Base-by-base conservation (phyloP, 495 filamentous ascomycete genomes). In the Corynascus novoguineensis region DNA sequence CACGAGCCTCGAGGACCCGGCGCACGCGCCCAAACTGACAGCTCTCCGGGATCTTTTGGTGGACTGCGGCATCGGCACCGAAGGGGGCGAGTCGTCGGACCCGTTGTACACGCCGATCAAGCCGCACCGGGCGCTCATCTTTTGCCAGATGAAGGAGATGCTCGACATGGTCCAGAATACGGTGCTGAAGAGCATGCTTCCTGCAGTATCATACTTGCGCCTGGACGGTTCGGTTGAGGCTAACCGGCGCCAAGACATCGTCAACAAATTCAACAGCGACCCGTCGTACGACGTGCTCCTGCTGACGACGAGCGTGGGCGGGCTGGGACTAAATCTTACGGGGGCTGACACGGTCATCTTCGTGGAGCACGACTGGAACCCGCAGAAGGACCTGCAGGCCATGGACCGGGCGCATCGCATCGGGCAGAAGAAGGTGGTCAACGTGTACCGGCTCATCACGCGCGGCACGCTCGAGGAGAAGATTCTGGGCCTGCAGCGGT, bases 91-190 rank as follows among this genome's bases (percentile, higher is more conserved):
- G 50, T 81, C 85, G 14, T 86, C 78, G 28, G 79, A 78, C 53
- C 76, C 76, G 6, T 71, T 78, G 15, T 79, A 78, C 63, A 74
- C 81, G 68, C 92, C 89, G 45, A 92, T 97, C 69, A 92, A 89
- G 60, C 93, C 90, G 5, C 93, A 98, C 62, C 88, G 93, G 40
- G 95, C 95, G 2, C 81, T 98, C 50, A 87, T 98, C 62, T 98
- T 98, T 78, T 98, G 92, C 64, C 93, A 98, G 67, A 95, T 97
- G 88, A 97, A 97, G 69, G 95, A 97, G 69, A 98, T 97, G 95
- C 77, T 97, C 19, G 95, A 97, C 68, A 96, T 97, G 78, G 95
- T 98, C 11, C 91, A 97, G 65, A 87, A 86, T 59, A 87, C 90
- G 46, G 93, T 98, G 6, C 74, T 98, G 15, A 87, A 87, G 62